These are phyloP conservation scores for Aspergillus terreus DNA, from an alignment of 2,329 filamentous ascomycete species.

Conservation along the genomic window DNA sequence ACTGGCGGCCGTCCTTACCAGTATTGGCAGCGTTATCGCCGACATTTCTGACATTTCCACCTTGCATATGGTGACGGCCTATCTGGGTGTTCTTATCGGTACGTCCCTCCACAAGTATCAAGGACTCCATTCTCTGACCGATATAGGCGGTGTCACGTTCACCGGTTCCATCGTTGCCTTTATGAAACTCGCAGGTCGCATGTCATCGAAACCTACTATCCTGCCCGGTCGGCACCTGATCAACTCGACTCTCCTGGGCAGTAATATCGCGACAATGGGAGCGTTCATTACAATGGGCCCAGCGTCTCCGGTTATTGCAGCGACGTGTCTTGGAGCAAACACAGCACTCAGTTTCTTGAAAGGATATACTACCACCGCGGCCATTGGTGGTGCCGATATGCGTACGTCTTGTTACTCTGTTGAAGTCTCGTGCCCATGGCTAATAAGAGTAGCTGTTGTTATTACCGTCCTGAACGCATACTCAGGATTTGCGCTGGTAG, in stretches of 20 bases:
- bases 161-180: constrained; percentile 89
- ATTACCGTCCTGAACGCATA: constrained; percentile 90
- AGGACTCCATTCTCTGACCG: constrained; percentile 2
- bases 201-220: constrained; percentile 72
- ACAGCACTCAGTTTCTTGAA: constrained; percentile 76
- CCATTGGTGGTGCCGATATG: constrained; percentile 93
- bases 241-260: constrained; percentile 69
- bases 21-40: constrained; percentile 79
- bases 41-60: constrained; percentile 68
- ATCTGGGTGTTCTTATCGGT: constrained; percentile 77
- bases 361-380: constrained; percentile 81
- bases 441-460: constrained; percentile 59
- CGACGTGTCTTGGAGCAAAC: constrained; percentile 71
- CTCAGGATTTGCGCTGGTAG: constrained; percentile 83
- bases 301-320: constrained; percentile 73
- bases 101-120: constrained; percentile 18
- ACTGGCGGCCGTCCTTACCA: constrained; percentile 81
- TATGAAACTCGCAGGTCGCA: constrained; percentile 76
- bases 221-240: constrained; percentile 72
- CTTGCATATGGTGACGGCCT: constrained; percentile 79
- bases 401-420: constrained; percentile 40
- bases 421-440: background rate
- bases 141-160: constrained; percentile 71
- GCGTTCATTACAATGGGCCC: constrained; percentile 79
- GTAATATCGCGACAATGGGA: constrained; percentile 78